Conservation (phyloP, 1,139 yeast genomes). For the Suhomyces anneliseae region DNA sequence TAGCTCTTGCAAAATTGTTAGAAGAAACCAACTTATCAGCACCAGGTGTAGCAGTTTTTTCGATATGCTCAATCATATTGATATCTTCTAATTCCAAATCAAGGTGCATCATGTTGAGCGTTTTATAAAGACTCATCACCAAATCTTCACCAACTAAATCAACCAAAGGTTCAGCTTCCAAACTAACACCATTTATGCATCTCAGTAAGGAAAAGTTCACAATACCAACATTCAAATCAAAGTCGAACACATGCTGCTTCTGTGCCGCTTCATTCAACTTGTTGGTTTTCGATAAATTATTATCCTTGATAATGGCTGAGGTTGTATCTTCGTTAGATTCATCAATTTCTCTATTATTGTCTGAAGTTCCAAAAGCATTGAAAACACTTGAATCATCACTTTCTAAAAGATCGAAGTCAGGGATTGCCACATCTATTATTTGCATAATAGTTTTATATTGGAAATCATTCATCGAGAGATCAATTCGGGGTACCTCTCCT, state of each 20-base stretch:
- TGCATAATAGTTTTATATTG: slow-evolving; percentile 88
- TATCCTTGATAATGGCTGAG: not conserved
- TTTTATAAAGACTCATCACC: slow-evolving; percentile 58
- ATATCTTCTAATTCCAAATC: slow-evolving; percentile 65
- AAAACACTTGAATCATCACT: slow-evolving; percentile 35
- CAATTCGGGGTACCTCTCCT: slow-evolving; percentile 77
- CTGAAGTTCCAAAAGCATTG: slow-evolving; percentile 31
- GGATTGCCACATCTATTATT: slow-evolving; percentile 68
- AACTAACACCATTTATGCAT: slow-evolving; percentile 61
- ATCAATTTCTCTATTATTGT: slow-evolving; percentile 22
- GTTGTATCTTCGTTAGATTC: slow-evolving; percentile 10
- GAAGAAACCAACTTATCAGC: slow-evolving; percentile 74
- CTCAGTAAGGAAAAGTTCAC: slow-evolving; percentile 66
- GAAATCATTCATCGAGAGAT: slow-evolving; percentile 76
- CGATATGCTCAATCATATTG: slow-evolving; percentile 73
- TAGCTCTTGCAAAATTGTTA: slow-evolving; percentile 41
- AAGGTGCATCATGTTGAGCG: slow-evolving; percentile 62
- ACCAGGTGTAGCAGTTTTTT: slow-evolving; percentile 59
- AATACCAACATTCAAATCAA: slow-evolving; percentile 64
- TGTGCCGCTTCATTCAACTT: slow-evolving; percentile 9
- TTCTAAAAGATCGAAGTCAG: slow-evolving; percentile 47
- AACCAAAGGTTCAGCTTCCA: slow-evolving; percentile 66
- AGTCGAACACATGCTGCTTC: slow-evolving; percentile 66
- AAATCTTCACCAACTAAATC: slow-evolving; percentile 72
- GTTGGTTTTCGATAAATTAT: not conserved